These are phyloP conservation scores for Candolleomyces aberdarensis DNA, from an alignment of 768 basidiomycete genomes.

Conservation along the genomic window DNA sequence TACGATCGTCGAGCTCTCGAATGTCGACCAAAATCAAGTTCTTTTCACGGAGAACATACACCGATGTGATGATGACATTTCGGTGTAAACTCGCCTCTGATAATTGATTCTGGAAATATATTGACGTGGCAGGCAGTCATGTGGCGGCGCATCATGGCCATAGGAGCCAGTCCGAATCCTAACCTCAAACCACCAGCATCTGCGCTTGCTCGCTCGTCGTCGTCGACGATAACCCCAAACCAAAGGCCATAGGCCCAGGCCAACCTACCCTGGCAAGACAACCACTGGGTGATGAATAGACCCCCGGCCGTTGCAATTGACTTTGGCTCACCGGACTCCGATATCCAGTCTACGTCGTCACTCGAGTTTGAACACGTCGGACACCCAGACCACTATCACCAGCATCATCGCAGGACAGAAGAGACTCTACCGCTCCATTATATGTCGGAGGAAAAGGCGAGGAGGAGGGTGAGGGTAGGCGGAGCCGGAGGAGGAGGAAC, in stretches of 20 bases:
- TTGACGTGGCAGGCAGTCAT: constrained; percentile 32
- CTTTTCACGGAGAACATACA: not conserved
- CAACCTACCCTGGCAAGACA: constrained; percentile 4
- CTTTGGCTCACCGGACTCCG: constrained; percentile 48
- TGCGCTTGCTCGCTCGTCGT: constrained; percentile 4
- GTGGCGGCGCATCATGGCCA: constrained; percentile 10
- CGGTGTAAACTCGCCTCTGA: constrained; percentile 4
- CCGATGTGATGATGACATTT: not conserved
- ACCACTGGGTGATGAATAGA: constrained; percentile 45
- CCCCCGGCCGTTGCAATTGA: constrained; percentile 68
- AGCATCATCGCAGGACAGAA: constrained; percentile 23
- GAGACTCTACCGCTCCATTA: constrained; percentile 49
- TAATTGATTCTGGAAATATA: too few relatives aligned
- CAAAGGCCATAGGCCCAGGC: constrained; percentile 7
- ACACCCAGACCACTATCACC: constrained; percentile 42
- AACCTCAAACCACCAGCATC: constrained; percentile 2
- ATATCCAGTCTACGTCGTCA: constrained; percentile 42
- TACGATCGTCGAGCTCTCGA: not conserved
- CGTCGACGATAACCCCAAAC: constrained; percentile 12
- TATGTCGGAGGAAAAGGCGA: constrained; percentile 67
- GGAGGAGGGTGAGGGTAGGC: constrained; percentile 37
- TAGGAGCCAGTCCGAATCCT: constrained; percentile 3
- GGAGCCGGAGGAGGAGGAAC: constrained; percentile 36
- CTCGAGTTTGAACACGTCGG: constrained; percentile 72
- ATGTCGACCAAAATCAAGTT: not conserved